A percentile compares a stretch with the other conserved stretches of the same genome.
Evolutionary conservation across 2,329 filamentous ascomycete species (phyloP).

Genomic region (Phyllosticta citribraziliensis): DNA sequence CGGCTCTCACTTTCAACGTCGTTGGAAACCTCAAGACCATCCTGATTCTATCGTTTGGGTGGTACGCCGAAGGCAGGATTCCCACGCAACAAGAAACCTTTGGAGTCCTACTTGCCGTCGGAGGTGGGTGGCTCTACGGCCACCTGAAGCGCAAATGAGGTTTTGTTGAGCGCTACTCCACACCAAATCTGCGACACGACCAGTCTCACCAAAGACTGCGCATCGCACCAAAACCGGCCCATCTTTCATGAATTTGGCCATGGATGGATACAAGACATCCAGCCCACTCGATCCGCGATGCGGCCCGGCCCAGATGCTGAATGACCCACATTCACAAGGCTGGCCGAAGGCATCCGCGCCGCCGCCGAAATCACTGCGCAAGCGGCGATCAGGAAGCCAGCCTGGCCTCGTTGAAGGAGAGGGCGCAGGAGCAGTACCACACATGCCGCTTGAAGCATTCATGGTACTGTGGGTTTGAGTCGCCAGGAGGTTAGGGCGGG

Average conservation of each 20-base stretch:
- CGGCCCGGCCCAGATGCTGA: not conserved
- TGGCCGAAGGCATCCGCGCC: not conserved
- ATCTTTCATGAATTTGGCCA: not conserved
- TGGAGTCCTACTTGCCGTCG: constrained; percentile 36
- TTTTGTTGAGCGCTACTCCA: not conserved
- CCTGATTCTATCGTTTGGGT: constrained; percentile 36
- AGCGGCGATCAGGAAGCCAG: not conserved
- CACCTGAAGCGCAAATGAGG: constrained; percentile 20
- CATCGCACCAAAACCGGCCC: not conserved
- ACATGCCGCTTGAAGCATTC: not conserved
- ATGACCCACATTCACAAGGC: not conserved
- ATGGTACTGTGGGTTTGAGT: not conserved
- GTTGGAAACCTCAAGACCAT: constrained; percentile 37
- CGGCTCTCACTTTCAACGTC: constrained; percentile 32
- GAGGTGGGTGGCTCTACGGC: constrained; percentile 37
- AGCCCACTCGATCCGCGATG: not conserved
- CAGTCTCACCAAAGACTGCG: not conserved
- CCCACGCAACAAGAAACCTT: constrained; percentile 30
- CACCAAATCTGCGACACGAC: not conserved
- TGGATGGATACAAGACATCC: not conserved
- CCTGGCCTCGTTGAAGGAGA: not conserved
- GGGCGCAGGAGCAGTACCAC: not conserved
- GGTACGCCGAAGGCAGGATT: constrained; percentile 35
- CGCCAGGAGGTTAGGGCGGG: not conserved
- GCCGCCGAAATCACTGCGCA: not conserved